Evolutionary conservation across 202 grass and related monocot genomes (phyloP), one percentile per base, ranked within the genome.

Genomic region (Schoenoplectus tabernaemontani): DNA sequence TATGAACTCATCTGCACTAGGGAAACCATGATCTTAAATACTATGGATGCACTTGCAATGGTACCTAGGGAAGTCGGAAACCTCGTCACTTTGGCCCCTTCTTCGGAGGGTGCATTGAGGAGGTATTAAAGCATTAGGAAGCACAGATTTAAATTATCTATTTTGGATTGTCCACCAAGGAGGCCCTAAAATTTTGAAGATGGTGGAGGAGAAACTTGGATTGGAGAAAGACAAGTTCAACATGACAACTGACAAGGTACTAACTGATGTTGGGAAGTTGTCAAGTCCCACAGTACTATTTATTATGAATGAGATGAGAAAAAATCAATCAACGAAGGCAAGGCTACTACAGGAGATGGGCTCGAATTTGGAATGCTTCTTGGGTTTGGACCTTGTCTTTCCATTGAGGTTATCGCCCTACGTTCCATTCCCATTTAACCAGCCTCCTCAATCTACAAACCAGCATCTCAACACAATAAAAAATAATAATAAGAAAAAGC

Each of bases 251-350:
- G n/a, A 36, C 2, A 66, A 66, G n/a, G 64, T 67, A 4, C n/a
- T 67, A 42, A 22, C 17, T 1, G 64, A 67, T 67, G 36, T 67
- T 42, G 64, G 64, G 0, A 67, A 67, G 0, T 75, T 83, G 68
- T 83, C 81, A 7, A 83, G 81, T 37, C 42, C 82, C 7, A 78
- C 73, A 17, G 74, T 84, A 6, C n/a, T 84, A 9, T 84, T 84
- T 12, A 59, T 78, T 7, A 62, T 84, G 33, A 37, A 58, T 26
- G 74, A 84, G 60, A 84, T 78, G 82, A 59, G 73, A 30, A 78
- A 46, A 60, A 64, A 4, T 84, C 82, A 37, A 41, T 64, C 3
- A 76, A 69, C 33, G 82, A 84, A 20, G 82, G 82, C 19, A 84
- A 68, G 34, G 19, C 82, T 15, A 84, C 82, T 3, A 84, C 82